These are phyloP conservation scores for Avena sativa DNA, from an alignment of 176 grass and related monocot genomes.

Conservation along the genomic window DNA sequence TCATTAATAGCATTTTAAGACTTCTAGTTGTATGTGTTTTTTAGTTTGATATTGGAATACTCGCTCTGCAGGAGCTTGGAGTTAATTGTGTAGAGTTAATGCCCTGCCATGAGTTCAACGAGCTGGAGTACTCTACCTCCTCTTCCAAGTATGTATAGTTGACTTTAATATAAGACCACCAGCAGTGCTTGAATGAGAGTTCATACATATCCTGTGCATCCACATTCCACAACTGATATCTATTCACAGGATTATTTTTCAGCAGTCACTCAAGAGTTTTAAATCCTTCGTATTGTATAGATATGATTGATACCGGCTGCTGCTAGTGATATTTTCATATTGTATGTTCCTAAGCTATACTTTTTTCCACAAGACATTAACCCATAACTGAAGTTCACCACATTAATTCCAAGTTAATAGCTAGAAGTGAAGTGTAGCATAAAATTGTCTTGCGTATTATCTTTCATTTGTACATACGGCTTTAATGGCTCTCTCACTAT, in stretches of 20 bases:
- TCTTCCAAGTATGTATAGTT: conserved; percentile 69
- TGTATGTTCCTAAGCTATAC: conserved; percentile 19
- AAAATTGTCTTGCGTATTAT: not conserved
- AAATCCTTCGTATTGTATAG: not conserved
- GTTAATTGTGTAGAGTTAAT: conserved; percentile 97
- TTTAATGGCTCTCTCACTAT: not conserved
- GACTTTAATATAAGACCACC: not conserved
- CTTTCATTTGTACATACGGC: not conserved
- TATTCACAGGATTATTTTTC: not conserved
- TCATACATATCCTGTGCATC: not conserved
- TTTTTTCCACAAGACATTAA: conserved; percentile 3
- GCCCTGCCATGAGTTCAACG: conserved; percentile 97
- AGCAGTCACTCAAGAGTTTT: not conserved
- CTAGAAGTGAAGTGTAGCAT: conserved; percentile 3
- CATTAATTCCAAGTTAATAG: not conserved
- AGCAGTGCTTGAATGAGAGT: conserved; percentile 10
- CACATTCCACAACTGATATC: not conserved
- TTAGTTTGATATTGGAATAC: conserved; percentile 37
- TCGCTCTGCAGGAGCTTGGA: conserved; percentile 75
- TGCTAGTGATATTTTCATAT: conserved; percentile 7
- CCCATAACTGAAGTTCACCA: not conserved
- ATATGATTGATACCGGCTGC: not conserved
- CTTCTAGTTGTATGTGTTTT: conserved; percentile 18
- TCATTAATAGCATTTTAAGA: not conserved
- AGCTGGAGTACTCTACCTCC: conserved; percentile 79